These are phyloP conservation scores for Paecilomyces dactylethromorphus DNA, from an alignment of 2,329 filamentous ascomycete genomes.

Conservation along the genomic window DNA sequence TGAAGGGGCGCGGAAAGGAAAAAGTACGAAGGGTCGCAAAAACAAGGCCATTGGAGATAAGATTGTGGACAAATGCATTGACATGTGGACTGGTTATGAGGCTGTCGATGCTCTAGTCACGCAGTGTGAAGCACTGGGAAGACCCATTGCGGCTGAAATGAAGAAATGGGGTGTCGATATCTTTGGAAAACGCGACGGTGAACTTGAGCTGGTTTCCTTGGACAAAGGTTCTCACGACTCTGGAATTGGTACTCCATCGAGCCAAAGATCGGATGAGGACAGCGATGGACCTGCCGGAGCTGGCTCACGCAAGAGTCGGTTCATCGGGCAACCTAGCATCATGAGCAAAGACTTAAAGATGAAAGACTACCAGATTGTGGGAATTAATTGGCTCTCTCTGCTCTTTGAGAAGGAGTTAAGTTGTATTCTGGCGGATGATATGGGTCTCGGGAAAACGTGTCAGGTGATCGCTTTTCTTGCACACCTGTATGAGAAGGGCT, in stretches of 20 bases:
- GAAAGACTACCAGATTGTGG: constrained; percentile 91
- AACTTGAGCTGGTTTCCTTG: constrained; percentile 55
- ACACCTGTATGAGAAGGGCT: constrained; percentile 65
- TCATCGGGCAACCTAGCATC: constrained; percentile 63
- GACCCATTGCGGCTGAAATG: constrained; percentile 59
- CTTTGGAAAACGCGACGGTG: constrained; percentile 55
- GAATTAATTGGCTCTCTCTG: constrained; percentile 87
- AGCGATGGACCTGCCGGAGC: constrained; percentile 32
- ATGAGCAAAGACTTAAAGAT: constrained; percentile 72
- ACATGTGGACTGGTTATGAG: constrained; percentile 73
- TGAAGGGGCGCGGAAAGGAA: constrained; percentile 34
- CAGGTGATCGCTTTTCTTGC: constrained; percentile 91
- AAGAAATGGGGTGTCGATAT: constrained; percentile 62
- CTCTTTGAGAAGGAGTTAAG: constrained; percentile 74
- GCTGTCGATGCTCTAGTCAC: constrained; percentile 77
- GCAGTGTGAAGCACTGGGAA: constrained; percentile 66
- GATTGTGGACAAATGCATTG: constrained; percentile 59
- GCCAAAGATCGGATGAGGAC: constrained; percentile 40
- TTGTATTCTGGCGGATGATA: constrained; percentile 93
- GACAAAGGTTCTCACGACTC: constrained; percentile 52
- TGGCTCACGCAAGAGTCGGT: constrained; percentile 31
- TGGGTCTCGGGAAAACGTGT: constrained; percentile 93
- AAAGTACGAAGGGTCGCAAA: constrained; percentile 45
- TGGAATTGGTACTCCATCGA: constrained; percentile 59
- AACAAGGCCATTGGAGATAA: constrained; percentile 56